Evolutionary conservation across 768 basidiomycete genomes (phyloP).

Genomic region (Termitomyces sp.): DNA sequence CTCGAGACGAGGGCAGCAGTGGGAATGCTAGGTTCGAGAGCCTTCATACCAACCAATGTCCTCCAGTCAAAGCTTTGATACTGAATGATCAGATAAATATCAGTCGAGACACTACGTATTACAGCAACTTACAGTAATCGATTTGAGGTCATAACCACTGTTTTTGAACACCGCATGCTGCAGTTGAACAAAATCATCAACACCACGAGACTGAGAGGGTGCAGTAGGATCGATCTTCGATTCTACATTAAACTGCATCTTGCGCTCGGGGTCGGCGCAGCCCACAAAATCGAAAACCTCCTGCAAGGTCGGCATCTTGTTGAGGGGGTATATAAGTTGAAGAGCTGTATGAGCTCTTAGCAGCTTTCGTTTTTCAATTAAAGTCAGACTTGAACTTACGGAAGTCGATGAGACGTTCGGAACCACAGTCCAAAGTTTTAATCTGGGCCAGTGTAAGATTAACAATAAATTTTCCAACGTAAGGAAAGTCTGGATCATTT

Average conservation of each 20-base stretch:
- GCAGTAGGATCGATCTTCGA: conserved; percentile 62
- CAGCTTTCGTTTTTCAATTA: neutral
- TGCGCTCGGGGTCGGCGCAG: conserved; percentile 62
- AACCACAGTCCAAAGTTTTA: conserved; percentile 78
- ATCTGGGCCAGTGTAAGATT: conserved; percentile 76
- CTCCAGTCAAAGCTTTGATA: conserved; percentile 85
- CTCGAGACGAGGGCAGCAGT: conserved; percentile 64
- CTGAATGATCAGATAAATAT: conserved; percentile 24
- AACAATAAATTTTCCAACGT: conserved; percentile 72
- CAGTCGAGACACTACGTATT: neutral
- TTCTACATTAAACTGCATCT: conserved; percentile 72
- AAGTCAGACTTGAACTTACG: conserved; percentile 35
- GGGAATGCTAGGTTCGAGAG: conserved; percentile 47
- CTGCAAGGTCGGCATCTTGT: conserved; percentile 64
- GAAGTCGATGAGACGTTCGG: conserved; percentile 49
- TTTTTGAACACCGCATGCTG: conserved; percentile 53
- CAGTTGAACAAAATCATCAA: conserved; percentile 54
- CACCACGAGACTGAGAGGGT: conserved; percentile 44
- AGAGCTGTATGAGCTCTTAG: conserved; percentile 33
- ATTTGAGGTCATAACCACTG: conserved; percentile 52
- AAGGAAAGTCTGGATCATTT: conserved; percentile 60
- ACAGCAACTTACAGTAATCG: conserved; percentile 49
- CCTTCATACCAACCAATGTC: conserved; percentile 66
- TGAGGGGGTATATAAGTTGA: conserved; percentile 61
- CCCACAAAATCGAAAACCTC: conserved; percentile 74